Conservation (phyloP, 192 early-diverging fungal genomes). For the Mortierella alpina region DNA sequence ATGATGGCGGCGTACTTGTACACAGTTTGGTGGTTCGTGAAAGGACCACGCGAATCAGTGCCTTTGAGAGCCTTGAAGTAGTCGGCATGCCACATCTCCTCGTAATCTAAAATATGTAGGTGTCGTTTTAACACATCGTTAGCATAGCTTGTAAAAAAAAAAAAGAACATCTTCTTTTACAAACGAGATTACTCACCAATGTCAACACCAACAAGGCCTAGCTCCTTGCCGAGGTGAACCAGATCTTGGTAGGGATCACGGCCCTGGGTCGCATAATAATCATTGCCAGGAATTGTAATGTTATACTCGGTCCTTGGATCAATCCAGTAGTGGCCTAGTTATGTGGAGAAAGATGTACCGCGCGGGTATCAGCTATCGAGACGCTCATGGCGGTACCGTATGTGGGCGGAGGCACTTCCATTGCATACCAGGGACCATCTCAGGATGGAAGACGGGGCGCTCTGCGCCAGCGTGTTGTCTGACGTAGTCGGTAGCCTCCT, state of each 20-base stretch:
- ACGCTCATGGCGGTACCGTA: too few relatives aligned
- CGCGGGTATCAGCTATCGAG: too few relatives aligned
- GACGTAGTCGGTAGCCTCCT: conserved; percentile 34
- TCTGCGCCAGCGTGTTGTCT: conserved; percentile 22
- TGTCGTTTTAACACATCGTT: too few relatives aligned
- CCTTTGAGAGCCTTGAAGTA: conserved; percentile 35
- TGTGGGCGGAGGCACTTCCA: too few relatives aligned
- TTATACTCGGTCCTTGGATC: conserved; percentile 30
- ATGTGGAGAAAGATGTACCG: too few relatives aligned
- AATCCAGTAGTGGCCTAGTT: conserved; percentile 26
- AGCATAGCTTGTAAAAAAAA: not conserved
- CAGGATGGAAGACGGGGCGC: conserved; percentile 37
- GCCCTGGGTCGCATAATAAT: conserved; percentile 30
- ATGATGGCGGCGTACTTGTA: conserved; percentile 53
- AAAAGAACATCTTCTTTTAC: not conserved
- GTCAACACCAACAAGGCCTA: conserved; percentile 50
- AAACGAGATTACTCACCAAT: conserved; percentile 25
- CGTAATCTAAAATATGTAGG: conserved; percentile 15
- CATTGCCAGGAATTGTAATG: conserved; percentile 33
- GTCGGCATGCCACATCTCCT: conserved; percentile 54
- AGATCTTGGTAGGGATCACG: conserved; percentile 53
- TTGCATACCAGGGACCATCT: conserved; percentile 23
- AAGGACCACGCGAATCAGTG: conserved; percentile 11
- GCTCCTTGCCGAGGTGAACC: conserved; percentile 48
- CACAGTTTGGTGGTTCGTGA: conserved; percentile 46